These are phyloP conservation scores for Urtica urens DNA, from an alignment of 306 rosid genomes.

Conservation along the genomic window DNA sequence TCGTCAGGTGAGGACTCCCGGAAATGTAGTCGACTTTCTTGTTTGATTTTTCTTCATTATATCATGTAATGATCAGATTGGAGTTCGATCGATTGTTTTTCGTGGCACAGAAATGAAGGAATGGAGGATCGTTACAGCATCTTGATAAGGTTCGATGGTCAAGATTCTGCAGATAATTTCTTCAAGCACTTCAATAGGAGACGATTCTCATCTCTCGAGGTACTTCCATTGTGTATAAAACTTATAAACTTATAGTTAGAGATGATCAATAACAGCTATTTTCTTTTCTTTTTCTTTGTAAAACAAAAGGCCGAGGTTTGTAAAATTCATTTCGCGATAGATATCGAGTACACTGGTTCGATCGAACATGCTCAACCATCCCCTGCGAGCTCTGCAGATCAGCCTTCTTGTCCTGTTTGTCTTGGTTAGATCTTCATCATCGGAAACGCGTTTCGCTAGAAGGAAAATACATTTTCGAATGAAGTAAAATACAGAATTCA, in stretches of 20 bases:
- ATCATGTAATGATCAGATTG: neutral
- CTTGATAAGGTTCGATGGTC: conserved; percentile 63
- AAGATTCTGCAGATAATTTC: conserved; percentile 61
- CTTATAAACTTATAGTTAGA: too few species aligned
- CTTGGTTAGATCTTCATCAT: conserved; percentile 39
- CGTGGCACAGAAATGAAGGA: conserved; percentile 48
- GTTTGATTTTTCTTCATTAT: too few species aligned
- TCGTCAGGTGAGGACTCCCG: conserved; percentile 49
- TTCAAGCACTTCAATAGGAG: conserved; percentile 59
- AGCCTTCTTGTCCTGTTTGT: conserved; percentile 88
- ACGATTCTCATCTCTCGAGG: conserved; percentile 86
- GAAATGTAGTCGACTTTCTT: neutral
- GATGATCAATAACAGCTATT: too few species aligned
- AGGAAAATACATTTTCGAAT: too few species aligned
- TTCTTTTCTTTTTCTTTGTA: too few species aligned
- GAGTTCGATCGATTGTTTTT: neutral
- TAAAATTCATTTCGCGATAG: conserved; percentile 58
- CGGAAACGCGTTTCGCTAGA: too few species aligned
- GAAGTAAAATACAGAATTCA: too few species aligned
- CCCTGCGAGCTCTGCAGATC: conserved; percentile 59
- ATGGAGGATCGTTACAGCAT: conserved; percentile 74
- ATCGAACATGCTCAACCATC: conserved; percentile 77
- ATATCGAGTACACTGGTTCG: conserved; percentile 83
- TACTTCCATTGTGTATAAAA: too few species aligned
- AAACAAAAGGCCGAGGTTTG: conserved; percentile 65